Evolutionary conservation across 192 early-diverging fungal genomes (phyloP).

Genomic region (Linnemannia exigua): DNA sequence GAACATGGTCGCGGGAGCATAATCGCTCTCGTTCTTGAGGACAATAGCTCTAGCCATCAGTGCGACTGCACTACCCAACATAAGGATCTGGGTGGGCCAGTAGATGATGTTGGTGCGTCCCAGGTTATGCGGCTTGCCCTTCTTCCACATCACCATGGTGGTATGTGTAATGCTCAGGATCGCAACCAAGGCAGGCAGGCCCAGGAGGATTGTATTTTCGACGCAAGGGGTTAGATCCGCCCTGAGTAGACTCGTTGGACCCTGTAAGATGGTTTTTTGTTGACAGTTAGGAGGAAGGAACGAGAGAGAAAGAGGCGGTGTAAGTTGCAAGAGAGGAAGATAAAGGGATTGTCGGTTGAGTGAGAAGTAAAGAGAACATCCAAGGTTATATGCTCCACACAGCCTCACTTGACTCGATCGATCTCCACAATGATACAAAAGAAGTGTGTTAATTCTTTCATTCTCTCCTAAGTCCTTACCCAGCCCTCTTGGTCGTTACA

Average conservation of each 20-base stretch:
- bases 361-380: not conserved
- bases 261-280: constrained; percentile 8
- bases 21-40: constrained; percentile 12
- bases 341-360: not conserved
- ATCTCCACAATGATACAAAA: not conserved
- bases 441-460: not conserved
- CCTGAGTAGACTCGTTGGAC: constrained; percentile 24
- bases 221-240: constrained; percentile 53
- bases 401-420: not conserved
- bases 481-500: constrained; percentile 41
- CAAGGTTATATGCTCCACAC: not conserved
- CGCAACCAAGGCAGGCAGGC: constrained; percentile 32
- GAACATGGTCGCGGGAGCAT: constrained; percentile 48
- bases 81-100: constrained; percentile 46
- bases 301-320: not conserved
- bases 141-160: constrained; percentile 21
- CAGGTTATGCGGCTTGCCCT: constrained; percentile 42
- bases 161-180: constrained; percentile 16
- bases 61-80: constrained; percentile 32
- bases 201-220: constrained; percentile 50
- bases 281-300: too few relatives aligned
- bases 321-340: not conserved
- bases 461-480: constrained; percentile 24
- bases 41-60: constrained; percentile 34
- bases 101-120: constrained; percentile 50